Conservation (phyloP, 2,329 filamentous ascomycete species). For the Teratosphaeria epicoccoides region DNA sequence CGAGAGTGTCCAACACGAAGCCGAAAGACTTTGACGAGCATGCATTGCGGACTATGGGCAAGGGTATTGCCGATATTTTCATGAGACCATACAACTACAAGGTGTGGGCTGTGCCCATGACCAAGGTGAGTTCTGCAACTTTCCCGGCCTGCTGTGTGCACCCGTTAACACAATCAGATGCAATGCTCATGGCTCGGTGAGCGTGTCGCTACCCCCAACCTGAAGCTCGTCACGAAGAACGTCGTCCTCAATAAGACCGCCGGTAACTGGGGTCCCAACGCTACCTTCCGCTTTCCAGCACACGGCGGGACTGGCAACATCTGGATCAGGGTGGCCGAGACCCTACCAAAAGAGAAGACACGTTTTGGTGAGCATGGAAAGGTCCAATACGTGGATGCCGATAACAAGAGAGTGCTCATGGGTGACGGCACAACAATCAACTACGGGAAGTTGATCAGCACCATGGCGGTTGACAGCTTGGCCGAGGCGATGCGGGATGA, state of each 20-base stretch:
- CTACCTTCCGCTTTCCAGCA: slow-evolving; percentile 96
- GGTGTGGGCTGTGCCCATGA: slow-evolving; percentile 97
- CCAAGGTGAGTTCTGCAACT: slow-evolving; percentile 54
- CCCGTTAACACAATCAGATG: slow-evolving; percentile 54
- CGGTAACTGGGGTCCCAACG: slow-evolving; percentile 96
- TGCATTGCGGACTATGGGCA: slow-evolving; percentile 86
- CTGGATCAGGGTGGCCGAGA: slow-evolving; percentile 95
- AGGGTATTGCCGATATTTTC: slow-evolving; percentile 85
- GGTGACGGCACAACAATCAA: slow-evolving; percentile 77
- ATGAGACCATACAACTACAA: slow-evolving; percentile 99
- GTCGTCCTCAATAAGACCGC: slow-evolving; percentile 93
- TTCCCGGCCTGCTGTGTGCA: not conserved
- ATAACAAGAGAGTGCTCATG: slow-evolving; percentile 71
- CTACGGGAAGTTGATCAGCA: slow-evolving; percentile 88
- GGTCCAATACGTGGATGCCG: slow-evolving; percentile 78
- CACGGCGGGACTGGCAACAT: slow-evolving; percentile 94
- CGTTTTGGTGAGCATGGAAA: slow-evolving; percentile 75
- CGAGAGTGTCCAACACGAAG: slow-evolving; percentile 78
- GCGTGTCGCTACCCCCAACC: slow-evolving; percentile 90
- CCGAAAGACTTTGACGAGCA: slow-evolving; percentile 97
- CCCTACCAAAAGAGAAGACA: slow-evolving; percentile 82
- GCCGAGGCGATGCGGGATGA: slow-evolving; percentile 80
- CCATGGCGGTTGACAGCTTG: slow-evolving; percentile 88
- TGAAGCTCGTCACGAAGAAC: slow-evolving; percentile 89
- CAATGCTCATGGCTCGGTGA: slow-evolving; percentile 98